Evolutionary conservation across 2,329 filamentous ascomycete genomes (phyloP).

Genomic region (Neofusicoccum ribis): DNA sequence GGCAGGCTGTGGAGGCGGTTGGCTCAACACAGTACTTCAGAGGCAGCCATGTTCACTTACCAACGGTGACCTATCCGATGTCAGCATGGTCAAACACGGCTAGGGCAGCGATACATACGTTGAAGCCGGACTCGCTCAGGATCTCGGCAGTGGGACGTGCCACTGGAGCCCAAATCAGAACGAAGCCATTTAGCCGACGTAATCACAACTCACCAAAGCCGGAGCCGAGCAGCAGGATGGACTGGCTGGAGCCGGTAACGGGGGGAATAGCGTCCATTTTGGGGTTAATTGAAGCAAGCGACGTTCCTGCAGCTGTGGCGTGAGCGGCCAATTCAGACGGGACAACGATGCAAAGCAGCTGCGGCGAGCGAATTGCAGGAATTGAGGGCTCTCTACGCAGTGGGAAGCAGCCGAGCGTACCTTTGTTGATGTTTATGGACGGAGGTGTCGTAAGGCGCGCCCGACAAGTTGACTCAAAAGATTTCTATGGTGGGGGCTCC

Average conservation of each 20-base stretch:
- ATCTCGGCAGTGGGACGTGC: constrained; percentile 61
- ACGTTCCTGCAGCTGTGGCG: neutral
- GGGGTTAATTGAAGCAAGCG: neutral
- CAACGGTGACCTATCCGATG: constrained; percentile 46
- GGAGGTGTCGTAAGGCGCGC: constrained; percentile 14
- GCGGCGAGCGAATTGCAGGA: neutral
- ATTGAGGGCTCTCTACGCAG: neutral
- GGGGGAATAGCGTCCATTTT: constrained; percentile 15
- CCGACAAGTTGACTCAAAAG: constrained; percentile 13
- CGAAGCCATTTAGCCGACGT: neutral
- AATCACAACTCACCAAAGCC: constrained; percentile 32
- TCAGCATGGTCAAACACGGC: neutral
- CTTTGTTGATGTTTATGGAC: neutral
- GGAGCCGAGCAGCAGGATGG: constrained; percentile 41
- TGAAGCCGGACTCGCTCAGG: constrained; percentile 57
- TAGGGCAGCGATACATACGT: constrained; percentile 36
- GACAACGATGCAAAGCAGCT: neutral
- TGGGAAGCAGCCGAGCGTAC: neutral
- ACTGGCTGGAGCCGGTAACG: constrained; percentile 26
- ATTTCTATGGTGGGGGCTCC: constrained; percentile 14
- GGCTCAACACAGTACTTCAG: neutral
- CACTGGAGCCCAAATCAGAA: constrained; percentile 27
- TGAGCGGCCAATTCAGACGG: constrained; percentile 7
- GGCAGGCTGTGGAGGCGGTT: constrained; percentile 62
- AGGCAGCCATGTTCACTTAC: constrained; percentile 35